These are phyloP conservation scores for Vitis hybrid DNA, from an alignment of 177 flowering plant genomes.

Conservation along the genomic window DNA sequence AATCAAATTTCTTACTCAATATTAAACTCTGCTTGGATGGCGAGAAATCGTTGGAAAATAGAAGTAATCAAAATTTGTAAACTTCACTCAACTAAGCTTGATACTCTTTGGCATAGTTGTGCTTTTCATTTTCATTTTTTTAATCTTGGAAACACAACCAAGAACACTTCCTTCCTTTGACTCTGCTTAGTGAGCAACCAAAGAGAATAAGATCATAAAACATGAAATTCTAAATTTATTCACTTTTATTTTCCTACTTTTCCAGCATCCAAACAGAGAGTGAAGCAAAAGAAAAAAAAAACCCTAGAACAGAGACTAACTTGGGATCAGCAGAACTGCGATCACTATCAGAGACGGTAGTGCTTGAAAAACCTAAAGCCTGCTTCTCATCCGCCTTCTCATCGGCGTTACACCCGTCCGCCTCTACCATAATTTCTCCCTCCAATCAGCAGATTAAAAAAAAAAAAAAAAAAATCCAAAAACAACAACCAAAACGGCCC, in stretches of 20 bases:
- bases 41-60: too few species aligned
- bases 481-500: neutral
- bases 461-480: neutral
- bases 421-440: constrained; percentile 1
- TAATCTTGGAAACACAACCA: too few species aligned
- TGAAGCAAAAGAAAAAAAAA: constrained; percentile 3
- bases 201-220: too few species aligned
- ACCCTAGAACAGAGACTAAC: neutral
- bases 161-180: too few species aligned
- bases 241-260: neutral
- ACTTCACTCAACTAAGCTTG: too few species aligned
- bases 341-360: neutral
- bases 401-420: neutral
- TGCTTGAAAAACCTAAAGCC: neutral
- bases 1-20: too few species aligned
- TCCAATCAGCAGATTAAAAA: neutral
- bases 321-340: neutral
- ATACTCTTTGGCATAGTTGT: too few species aligned
- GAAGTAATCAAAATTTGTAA: too few species aligned
- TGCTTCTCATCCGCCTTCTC: neutral
- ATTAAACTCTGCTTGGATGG: too few species aligned
- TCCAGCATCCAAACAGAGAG: neutral
- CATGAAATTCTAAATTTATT: neutral
- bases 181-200: too few species aligned
- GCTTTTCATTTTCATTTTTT: too few species aligned